Base-by-base conservation (phyloP, 2,329 filamentous ascomycete genomes). In the Sporothrix pallida region DNA sequence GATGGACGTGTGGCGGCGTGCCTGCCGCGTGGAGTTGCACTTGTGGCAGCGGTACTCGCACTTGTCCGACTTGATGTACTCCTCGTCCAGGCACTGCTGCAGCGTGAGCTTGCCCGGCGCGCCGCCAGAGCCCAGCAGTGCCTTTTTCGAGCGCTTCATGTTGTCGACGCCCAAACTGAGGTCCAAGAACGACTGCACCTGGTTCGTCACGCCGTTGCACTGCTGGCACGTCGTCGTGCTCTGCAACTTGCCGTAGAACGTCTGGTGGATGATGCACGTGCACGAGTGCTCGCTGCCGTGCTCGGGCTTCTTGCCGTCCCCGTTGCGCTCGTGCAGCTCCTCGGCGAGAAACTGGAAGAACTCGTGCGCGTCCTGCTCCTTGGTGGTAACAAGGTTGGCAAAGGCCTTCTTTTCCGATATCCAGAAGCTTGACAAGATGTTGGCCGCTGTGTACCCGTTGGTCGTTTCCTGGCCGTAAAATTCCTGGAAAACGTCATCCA, bases 261-360 rank as follows among this genome's bases (percentile, higher is more conserved):
- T 95, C 80, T 95, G 93, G 81, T 98, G 96, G 77, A 98, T 92
- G 78, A 98, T 93, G 82, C 95, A 99, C 74, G 91, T 89, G 84
- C 96, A 98, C 77, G 83, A 88, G 78, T 89, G 87, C 79, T 89
- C 88, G 76, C 86, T 88, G 75, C 84, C 87, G 70, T 80, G 87
- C 80, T 87, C 89, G 44, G 88, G 87, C 77, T 85, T 88, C 79
- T 90, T 91, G 54, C 88, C 87, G 76, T 93, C 91, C 15, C 91
- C 91, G 78, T 95, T 96, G 56, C 94, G 88, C 79, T 92, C 90
- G 80, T 98, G 95, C 17, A 99, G 87, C 78, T 96, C 93, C 83
- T 98, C 95, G 50, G 97, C 92, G 48, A 98, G 88, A 79, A 97
- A 98, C 80, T 97, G 94, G 81, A 98, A 97, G 83, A 97, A 98